Conservation (phyloP, 2,329 filamentous ascomycete species). For the Juglanconis sp. region DNA sequence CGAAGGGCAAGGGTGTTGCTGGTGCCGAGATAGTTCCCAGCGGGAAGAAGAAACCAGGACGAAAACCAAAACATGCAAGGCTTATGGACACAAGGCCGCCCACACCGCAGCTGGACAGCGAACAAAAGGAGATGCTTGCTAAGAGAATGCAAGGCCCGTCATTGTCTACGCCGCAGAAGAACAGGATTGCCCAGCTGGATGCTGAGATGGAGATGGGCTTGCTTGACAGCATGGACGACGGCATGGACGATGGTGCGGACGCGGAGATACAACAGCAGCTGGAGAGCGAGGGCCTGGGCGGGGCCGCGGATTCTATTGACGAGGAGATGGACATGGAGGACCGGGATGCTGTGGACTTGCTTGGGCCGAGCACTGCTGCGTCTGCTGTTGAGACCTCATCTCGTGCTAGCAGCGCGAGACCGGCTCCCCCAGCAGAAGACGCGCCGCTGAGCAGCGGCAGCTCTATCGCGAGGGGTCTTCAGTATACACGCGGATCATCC, state of each 20-base stretch:
- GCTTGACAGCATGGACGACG: conserved; percentile 16
- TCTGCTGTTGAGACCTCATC: conserved; percentile 10
- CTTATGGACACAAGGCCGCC: not conserved
- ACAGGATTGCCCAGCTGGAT: conserved; percentile 24
- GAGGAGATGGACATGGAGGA: conserved; percentile 2
- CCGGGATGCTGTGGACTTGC: conserved; percentile 9
- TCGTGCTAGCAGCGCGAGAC: conserved; percentile 16
- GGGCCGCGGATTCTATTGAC: not conserved
- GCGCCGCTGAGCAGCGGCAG: not conserved
- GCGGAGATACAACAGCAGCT: conserved; percentile 27
- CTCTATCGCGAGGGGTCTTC: not conserved
- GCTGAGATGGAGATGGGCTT: conserved; percentile 19
- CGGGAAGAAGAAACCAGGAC: conserved; percentile 15
- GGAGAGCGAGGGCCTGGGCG: conserved; percentile 14
- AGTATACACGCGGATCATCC: not conserved
- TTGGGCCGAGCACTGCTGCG: not conserved
- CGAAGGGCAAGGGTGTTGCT: not conserved
- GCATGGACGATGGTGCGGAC: conserved; percentile 23
- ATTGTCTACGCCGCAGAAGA: conserved; percentile 38
- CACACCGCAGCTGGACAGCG: conserved; percentile 11
- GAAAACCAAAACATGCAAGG: conserved; percentile 10
- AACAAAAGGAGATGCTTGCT: conserved; percentile 27
- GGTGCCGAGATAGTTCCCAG: not conserved
- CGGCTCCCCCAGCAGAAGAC: not conserved
- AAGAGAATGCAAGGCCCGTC: conserved; percentile 33